Percentiles rank a stretch among this genome's conserved stretches.
phyloP scores from a whole-genome alignment of 176 grass and related monocot species.

The Oryza meyeriana region DNA sequence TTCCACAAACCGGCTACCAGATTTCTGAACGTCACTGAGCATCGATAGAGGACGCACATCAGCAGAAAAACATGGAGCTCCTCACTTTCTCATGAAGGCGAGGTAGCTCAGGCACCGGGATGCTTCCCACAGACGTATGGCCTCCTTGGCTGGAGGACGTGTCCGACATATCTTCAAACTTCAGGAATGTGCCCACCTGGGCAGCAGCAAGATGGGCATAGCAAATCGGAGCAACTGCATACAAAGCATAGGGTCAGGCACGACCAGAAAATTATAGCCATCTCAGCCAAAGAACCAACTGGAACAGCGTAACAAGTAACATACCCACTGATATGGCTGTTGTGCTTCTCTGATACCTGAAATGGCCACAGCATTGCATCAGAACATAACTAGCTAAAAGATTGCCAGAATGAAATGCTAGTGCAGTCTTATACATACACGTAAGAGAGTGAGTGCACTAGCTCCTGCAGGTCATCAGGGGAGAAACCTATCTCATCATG shows the following conservation, averaged over 20 bases:
- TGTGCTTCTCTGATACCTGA: conserved; percentile 94
- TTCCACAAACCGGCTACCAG: not conserved
- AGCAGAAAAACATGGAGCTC: conserved; percentile 97
- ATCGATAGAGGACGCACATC: not conserved
- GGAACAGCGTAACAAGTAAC: not conserved
- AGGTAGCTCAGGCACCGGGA: conserved; percentile 62
- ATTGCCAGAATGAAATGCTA: not conserved
- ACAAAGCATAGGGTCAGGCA: not conserved
- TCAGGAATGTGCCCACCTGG: conserved; percentile 73
- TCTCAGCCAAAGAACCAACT: not conserved
- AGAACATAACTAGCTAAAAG: not conserved
- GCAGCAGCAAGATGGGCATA: conserved; percentile 79
- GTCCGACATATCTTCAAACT: conserved; percentile 78
- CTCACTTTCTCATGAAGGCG: conserved; percentile 70
- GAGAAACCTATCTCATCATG: conserved; percentile 80
- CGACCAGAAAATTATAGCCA: not conserved
- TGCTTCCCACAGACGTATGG: conserved; percentile 35
- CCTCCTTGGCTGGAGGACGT: conserved; percentile 69
- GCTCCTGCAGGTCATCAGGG: conserved; percentile 75
- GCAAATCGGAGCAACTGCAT: conserved; percentile 81
- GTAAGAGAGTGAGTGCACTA: conserved; percentile 89
- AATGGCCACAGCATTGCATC: not conserved
- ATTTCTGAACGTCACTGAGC: not conserved
- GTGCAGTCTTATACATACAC: conserved; percentile 51
- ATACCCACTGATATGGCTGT: conserved; percentile 82